Evolutionary conservation across 2,329 filamentous ascomycete genomes (phyloP).

Genomic region (Fusarium sp.): DNA sequence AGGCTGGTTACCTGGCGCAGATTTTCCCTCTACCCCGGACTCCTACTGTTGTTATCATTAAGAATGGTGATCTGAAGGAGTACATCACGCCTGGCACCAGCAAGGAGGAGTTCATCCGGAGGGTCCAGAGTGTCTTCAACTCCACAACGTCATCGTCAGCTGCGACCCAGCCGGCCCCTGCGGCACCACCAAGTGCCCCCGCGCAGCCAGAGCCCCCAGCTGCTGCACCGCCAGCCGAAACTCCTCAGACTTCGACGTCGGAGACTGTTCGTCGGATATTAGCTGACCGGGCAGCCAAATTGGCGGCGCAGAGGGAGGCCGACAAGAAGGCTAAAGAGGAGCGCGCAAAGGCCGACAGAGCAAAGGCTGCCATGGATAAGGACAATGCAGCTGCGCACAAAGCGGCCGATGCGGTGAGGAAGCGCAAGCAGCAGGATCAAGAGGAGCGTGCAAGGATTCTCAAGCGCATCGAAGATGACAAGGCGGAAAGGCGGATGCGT

Average conservation of each 20-base stretch:
- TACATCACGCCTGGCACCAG: slow-evolving; percentile 71
- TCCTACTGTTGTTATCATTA: slow-evolving; percentile 82
- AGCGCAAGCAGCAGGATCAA: slow-evolving; percentile 69
- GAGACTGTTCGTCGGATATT: slow-evolving; percentile 52
- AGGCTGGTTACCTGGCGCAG: slow-evolving; percentile 81
- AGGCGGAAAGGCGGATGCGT: slow-evolving; percentile 67
- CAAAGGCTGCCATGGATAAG: slow-evolving; percentile 47
- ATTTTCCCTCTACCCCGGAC: slow-evolving; percentile 81
- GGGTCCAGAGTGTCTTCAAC: slow-evolving; percentile 48
- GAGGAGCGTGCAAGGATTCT: slow-evolving; percentile 76
- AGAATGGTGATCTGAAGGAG: slow-evolving; percentile 78
- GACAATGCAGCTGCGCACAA: slow-evolving; percentile 50
- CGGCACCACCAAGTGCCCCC: slow-evolving; percentile 23
- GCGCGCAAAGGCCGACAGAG: slow-evolving; percentile 55
- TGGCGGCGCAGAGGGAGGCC: slow-evolving; percentile 53
- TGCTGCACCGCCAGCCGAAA: slow-evolving; percentile 23
- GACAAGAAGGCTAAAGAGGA: slow-evolving; percentile 61
- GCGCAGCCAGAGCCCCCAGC: slow-evolving; percentile 37
- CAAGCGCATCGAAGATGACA: slow-evolving; percentile 78
- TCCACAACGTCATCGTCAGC: slow-evolving; percentile 31
- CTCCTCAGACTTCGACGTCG: slow-evolving; percentile 41
- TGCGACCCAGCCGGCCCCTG: slow-evolving; percentile 24
- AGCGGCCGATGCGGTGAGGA: slow-evolving; percentile 64
- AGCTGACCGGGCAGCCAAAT: slow-evolving; percentile 59
- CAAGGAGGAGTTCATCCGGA: slow-evolving; percentile 70